Evolutionary conservation across 441 rosid species (phyloP).

Genomic region (Eugenia klotzschiana): DNA sequence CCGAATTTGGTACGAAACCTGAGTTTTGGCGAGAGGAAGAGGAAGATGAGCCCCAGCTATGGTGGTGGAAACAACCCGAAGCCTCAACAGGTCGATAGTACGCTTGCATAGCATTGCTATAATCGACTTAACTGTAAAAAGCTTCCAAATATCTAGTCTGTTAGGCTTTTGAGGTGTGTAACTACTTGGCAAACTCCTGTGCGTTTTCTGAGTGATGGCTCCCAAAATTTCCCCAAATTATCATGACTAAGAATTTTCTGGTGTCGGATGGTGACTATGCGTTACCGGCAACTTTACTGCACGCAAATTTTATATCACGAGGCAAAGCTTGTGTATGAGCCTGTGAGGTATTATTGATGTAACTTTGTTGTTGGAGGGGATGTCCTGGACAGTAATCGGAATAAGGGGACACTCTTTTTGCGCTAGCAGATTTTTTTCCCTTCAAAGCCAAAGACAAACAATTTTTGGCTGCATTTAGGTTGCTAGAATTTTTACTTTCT

Average conservation of each 20-base stretch:
- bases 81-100: background rate
- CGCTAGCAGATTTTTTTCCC: background rate
- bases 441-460: background rate
- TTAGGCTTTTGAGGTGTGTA: background rate
- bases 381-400: background rate
- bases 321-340: background rate
- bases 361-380: background rate
- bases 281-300: background rate
- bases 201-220: background rate
- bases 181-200: background rate
- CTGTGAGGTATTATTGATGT: background rate
- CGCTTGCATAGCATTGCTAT: background rate
- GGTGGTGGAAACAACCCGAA: background rate
- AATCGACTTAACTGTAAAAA: background rate
- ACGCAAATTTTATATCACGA: background rate
- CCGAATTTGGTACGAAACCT: constrained; percentile 30
- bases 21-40: constrained; percentile 35
- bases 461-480: background rate
- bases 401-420: background rate
- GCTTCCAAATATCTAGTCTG: background rate
- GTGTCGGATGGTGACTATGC: background rate
- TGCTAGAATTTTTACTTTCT: background rate
- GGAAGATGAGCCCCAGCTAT: constrained; percentile 11
- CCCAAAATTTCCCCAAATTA: background rate
- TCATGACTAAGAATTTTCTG: background rate